phyloP scores from a whole-genome alignment of 1,284 basidiomycete genomes.

The Sparassis latifolia region DNA sequence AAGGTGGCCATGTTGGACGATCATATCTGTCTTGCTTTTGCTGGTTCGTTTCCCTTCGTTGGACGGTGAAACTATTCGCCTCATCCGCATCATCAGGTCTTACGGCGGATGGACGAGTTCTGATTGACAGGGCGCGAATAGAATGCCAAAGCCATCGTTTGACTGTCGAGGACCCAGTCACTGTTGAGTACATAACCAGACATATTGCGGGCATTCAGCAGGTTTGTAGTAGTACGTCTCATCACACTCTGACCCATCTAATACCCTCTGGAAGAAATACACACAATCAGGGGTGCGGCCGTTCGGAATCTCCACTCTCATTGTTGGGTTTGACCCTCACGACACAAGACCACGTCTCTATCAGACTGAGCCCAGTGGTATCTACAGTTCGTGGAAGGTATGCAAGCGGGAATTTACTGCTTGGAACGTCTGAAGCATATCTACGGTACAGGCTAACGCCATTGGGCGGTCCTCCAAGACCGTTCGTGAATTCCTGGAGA shows the following conservation, averaged over 20 bases:
- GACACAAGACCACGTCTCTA: constrained; percentile 87
- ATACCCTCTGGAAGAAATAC: constrained; percentile 58
- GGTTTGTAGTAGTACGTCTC: constrained; percentile 36
- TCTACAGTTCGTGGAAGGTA: constrained; percentile 99
- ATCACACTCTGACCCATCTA: constrained; percentile 3
- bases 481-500: constrained; percentile 97
- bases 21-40: constrained; percentile 96
- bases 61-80: background rate
- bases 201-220: constrained; percentile 98
- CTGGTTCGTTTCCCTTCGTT: constrained; percentile 52
- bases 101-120: constrained; percentile 94
- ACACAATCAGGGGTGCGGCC: constrained; percentile 99
- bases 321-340: constrained; percentile 96
- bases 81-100: constrained; percentile 51
- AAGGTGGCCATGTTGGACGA: constrained; percentile 99
- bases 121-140: constrained; percentile 96
- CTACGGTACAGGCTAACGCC: constrained; percentile 74
- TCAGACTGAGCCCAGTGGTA: constrained; percentile 96
- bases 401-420: constrained; percentile 12
- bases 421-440: background rate
- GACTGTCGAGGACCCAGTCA: constrained; percentile 97
- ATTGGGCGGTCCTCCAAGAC: constrained; percentile 98
- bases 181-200: constrained; percentile 97
- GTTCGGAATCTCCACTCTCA: constrained; percentile 95
- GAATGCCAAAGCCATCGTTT: constrained; percentile 98